Percentiles rank a stretch among this genome's conserved stretches.
These are phyloP conservation scores for Sugiyamaella xylanicola DNA, from an alignment of 1,139 yeast genomes.

Conservation along the genomic window DNA sequence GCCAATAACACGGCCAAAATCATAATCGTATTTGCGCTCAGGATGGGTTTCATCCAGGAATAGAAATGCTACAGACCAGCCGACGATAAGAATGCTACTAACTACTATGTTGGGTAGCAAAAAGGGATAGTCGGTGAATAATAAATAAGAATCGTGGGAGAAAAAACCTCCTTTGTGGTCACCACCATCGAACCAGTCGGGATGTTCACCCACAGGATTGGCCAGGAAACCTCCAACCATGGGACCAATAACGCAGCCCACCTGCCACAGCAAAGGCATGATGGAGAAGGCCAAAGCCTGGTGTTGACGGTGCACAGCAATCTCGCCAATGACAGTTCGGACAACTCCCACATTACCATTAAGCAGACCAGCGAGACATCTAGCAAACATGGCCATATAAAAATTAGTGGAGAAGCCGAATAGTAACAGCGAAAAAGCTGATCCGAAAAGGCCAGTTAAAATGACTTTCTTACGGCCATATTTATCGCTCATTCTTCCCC, in stretches of 20 bases:
- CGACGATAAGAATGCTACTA: constrained; percentile 44
- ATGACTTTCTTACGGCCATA: constrained; percentile 62
- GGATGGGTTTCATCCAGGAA: constrained; percentile 66
- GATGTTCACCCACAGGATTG: constrained; percentile 41
- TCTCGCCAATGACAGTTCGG: constrained; percentile 62
- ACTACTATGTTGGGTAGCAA: constrained; percentile 63
- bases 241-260: constrained; percentile 63
- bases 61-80: constrained; percentile 47
- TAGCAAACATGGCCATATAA: constrained; percentile 54
- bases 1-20: constrained; percentile 57
- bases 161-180: constrained; percentile 38
- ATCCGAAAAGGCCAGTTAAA: constrained; percentile 55
- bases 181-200: constrained; percentile 35
- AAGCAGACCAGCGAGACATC: constrained; percentile 56
- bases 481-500: constrained; percentile 59
- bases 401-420: constrained; percentile 58
- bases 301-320: constrained; percentile 56
- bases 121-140: constrained; percentile 55
- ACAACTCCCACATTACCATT: constrained; percentile 66
- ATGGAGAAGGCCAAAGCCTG: constrained; percentile 64
- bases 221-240: constrained; percentile 53
- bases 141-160: constrained; percentile 30
- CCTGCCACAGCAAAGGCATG: constrained; percentile 60
- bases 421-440: constrained; percentile 50
- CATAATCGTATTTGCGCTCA: constrained; percentile 47